A percentile compares a stretch with the other conserved stretches of the same genome.
Evolutionary conservation across 768 basidiomycete species (phyloP).

Genomic region (Exsudoporus frostii): DNA sequence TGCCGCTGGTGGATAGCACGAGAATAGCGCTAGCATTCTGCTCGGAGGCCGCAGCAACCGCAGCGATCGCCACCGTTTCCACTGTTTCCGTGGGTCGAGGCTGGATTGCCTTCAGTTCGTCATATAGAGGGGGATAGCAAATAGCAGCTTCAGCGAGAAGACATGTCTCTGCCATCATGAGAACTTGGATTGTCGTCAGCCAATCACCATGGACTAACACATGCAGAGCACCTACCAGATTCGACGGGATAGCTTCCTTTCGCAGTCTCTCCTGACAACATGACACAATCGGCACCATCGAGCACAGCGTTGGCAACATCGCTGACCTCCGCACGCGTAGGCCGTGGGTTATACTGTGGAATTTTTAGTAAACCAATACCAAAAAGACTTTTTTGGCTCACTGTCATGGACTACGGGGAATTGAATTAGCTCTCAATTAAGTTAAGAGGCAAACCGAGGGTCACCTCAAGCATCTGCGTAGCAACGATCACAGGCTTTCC

Average conservation of each 20-base stretch:
- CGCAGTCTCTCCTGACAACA: conserved; percentile 99
- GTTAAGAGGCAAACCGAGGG: conserved; percentile 11
- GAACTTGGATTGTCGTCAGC: conserved; percentile 47
- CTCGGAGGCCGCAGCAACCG: conserved; percentile 92
- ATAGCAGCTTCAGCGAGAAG: conserved; percentile 93
- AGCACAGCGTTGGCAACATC: conserved; percentile 99
- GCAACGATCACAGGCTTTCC: conserved; percentile 99
- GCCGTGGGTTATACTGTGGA: conserved; percentile 89
- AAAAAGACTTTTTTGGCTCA: conserved; percentile 32
- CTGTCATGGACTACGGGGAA: conserved; percentile 83
- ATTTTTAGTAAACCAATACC: conserved; percentile 5
- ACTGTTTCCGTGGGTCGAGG: conserved; percentile 88
- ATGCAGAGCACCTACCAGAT: conserved; percentile 58
- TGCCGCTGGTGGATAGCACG: conserved; percentile 94
- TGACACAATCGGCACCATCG: conserved; percentile 98
- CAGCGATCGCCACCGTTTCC: conserved; percentile 95
- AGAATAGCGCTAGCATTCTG: conserved; percentile 94
- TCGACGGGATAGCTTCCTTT: conserved; percentile 96
- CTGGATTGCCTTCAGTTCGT: conserved; percentile 78
- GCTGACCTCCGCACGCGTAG: conserved; percentile 97
- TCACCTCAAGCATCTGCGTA: conserved; percentile 97
- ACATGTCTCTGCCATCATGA: conserved; percentile 99
- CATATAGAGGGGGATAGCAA: conserved; percentile 92
- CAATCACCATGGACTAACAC: not conserved
- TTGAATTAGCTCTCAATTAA: conserved; percentile 9